Evolutionary conservation across 2,329 filamentous ascomycete species (phyloP), one percentile per base, ranked within the genome.

Genomic region (Camptophora hylomeconis): DNA sequence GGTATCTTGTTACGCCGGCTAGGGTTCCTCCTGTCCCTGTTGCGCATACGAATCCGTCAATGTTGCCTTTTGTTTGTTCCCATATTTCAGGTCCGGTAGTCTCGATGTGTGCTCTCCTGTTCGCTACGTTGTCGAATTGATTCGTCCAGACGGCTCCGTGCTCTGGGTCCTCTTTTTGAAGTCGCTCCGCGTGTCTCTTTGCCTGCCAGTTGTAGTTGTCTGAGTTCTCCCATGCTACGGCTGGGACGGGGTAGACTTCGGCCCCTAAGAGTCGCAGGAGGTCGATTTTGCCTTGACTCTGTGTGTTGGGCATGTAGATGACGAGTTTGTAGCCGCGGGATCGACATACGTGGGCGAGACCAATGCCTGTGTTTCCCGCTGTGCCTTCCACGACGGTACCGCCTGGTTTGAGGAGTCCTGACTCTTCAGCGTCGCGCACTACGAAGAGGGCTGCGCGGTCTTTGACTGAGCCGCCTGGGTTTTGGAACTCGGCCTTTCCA

Each of bases 221-320:
- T 10, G 84, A 82, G 61, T 95, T 82, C 39, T 95, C 86, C 49
- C 92, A 95, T 3, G 89, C 78, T 10, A 95, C 89, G 5, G 87
- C 89, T 10, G 89, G 89, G 0, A 98, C 89, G 11, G 89, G 86
- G 59, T 92, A 80, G 18, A 98, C 89, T 57, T 95, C 86, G 15
- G 89, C 89, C 41, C 89, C 89, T 7, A 98, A 70, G 19, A 95
- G 65, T 6, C 87, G 71, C 40, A 98, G 65, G 30, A 98, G 69
- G 55, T 95, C 89, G 51, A 98, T 81, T 66, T 98, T 98, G 53
- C 86, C 89, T 60, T 93, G 87, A 12, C 86, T 92, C 61, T 95
- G 89, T 26, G 87, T 95, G 65, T 98, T 80, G 47, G 89, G 89
- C 89, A 98, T 95, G 72, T 95, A 98, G 53, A 98, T 98, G 51